Evolutionary conservation across 2,329 filamentous ascomycete genomes (phyloP).

Genomic region (Cadophora luteo-olivacea): DNA sequence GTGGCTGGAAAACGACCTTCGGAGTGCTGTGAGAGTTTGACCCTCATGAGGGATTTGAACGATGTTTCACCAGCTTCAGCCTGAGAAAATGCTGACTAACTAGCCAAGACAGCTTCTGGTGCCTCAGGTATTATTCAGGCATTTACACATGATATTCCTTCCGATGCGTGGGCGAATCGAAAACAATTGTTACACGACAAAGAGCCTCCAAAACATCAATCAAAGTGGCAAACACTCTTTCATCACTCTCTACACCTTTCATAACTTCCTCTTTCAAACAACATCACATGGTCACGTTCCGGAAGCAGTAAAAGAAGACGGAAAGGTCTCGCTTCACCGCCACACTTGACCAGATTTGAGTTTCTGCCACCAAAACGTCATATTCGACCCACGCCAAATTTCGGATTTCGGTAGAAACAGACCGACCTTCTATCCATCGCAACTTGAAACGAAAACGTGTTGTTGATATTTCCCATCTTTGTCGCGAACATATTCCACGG

Average conservation of each 20-base stretch:
- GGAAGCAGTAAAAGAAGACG: slow-evolving; percentile 2
- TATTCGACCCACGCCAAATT: slow-evolving; percentile 12
- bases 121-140: background rate
- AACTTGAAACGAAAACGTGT: background rate
- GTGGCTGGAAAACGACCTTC: background rate
- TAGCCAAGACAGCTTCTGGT: background rate
- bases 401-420: slow-evolving; percentile 13
- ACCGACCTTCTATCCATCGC: background rate
- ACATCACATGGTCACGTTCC: slow-evolving; percentile 2
- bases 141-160: background rate
- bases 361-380: slow-evolving; percentile 8
- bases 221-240: background rate
- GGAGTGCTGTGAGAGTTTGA: background rate
- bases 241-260: background rate
- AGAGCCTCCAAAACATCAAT: background rate
- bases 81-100: background rate
- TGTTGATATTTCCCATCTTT: background rate
- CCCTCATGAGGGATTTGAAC: background rate
- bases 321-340: background rate
- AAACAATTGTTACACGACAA: background rate
- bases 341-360: background rate
- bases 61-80: background rate
- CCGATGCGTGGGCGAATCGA: background rate
- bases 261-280: background rate
- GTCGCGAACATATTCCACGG: background rate